phyloP scores from a whole-genome alignment of 2,329 filamentous ascomycete species.

The Cryphonectria carpinicola region DNA sequence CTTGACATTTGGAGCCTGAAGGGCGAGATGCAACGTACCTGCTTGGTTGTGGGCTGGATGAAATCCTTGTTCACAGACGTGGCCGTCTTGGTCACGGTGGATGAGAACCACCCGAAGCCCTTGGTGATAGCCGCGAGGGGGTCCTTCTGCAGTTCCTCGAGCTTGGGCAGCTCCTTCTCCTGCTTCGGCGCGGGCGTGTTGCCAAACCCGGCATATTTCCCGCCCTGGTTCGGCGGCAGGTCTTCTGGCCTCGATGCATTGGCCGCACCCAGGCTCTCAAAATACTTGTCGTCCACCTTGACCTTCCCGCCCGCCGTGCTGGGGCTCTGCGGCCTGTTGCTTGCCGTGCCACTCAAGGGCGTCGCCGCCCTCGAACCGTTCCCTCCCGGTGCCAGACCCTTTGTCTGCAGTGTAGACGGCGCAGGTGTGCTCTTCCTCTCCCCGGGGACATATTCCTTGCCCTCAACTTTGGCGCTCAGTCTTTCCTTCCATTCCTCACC shows the following conservation, averaged over 20 bases:
- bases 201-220: conserved; percentile 91
- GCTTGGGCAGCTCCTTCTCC: conserved; percentile 58
- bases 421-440: conserved; percentile 53
- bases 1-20: conserved; percentile 1
- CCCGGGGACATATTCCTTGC: conserved; percentile 78
- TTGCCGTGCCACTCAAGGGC: conserved; percentile 44
- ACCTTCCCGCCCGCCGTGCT: conserved; percentile 50
- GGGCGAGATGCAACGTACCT: conserved; percentile 57
- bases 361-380: conserved; percentile 26
- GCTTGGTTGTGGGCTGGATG: conserved; percentile 89
- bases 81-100: conserved; percentile 84
- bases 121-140: conserved; percentile 87
- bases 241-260: conserved; percentile 77
- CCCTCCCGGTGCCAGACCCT: conserved; percentile 15
- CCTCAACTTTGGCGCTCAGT: conserved; percentile 84
- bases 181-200: conserved; percentile 65
- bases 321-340: conserved; percentile 45
- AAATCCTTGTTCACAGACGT: conserved; percentile 90
- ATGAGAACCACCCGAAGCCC: conserved; percentile 92
- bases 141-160: conserved; percentile 92
- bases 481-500: conserved; percentile 97
- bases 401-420: conserved; percentile 24
- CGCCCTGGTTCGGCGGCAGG: conserved; percentile 85
- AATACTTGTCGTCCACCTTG: conserved; percentile 84
- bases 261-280: conserved; percentile 79